Percentiles rank a stretch among this genome's conserved stretches.
Conservation (phyloP, 1,284 basidiomycete genomes). For the Trichosporon coremiiforme region DNA sequence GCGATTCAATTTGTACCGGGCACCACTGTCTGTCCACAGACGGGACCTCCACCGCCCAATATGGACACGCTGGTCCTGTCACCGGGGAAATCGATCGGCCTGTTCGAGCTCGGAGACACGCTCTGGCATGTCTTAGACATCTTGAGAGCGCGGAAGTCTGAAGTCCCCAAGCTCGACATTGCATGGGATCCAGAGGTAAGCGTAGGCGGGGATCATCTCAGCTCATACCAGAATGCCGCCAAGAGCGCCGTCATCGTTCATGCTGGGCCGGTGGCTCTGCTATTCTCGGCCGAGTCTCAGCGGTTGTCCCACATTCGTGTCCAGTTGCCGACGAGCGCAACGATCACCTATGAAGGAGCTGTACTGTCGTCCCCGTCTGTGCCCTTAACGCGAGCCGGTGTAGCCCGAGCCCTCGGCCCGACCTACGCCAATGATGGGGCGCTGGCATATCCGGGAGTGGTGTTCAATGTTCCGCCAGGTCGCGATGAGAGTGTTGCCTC, state of each 20-base stretch:
- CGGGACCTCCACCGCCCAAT: not conserved
- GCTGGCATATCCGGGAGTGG: slow-evolving; percentile 69
- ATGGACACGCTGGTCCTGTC: slow-evolving; percentile 67
- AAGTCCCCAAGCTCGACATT: slow-evolving; percentile 77
- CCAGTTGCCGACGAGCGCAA: slow-evolving; percentile 50
- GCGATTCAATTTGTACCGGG: not conserved
- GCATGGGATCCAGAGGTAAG: slow-evolving; percentile 74
- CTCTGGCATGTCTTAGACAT: slow-evolving; percentile 77
- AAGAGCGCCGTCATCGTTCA: slow-evolving; percentile 73
- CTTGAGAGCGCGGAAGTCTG: slow-evolving; percentile 58
- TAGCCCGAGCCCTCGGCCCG: slow-evolving; percentile 76
- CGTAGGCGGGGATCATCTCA: not conserved
- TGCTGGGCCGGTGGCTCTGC: slow-evolving; percentile 71
- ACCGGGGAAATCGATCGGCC: slow-evolving; percentile 74
- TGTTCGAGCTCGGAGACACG: slow-evolving; percentile 76
- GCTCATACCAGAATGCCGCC: slow-evolving; percentile 57
- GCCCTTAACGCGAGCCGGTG: slow-evolving; percentile 66
- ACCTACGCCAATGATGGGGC: slow-evolving; percentile 64
- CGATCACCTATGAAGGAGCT: slow-evolving; percentile 68
- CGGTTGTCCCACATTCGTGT: slow-evolving; percentile 71
- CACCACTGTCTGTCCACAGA: not conserved
- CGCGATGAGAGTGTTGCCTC: slow-evolving; percentile 50
- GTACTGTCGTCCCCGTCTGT: slow-evolving; percentile 63
- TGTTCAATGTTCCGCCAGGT: slow-evolving; percentile 65
- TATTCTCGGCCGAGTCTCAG: slow-evolving; percentile 70